A percentile compares a stretch with the other conserved stretches of the same genome.
These are phyloP conservation scores for Saxispiralis lemnorum DNA, from an alignment of 495 filamentous ascomycete species.

Conservation along the genomic window DNA sequence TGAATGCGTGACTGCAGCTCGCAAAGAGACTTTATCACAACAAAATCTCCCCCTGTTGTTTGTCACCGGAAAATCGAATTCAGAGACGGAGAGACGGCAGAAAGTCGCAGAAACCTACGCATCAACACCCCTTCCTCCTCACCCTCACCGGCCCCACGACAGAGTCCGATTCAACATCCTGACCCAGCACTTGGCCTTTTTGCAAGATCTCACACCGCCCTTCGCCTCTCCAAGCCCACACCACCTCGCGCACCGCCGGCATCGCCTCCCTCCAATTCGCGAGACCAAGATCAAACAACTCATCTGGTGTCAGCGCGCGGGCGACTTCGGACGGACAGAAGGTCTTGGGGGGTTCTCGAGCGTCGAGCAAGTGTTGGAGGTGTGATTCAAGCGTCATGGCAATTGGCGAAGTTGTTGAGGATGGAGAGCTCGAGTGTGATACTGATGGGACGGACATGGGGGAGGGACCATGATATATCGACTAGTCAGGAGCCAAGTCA, in stretches of 20 bases:
- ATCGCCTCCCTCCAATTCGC: conserved; percentile 29
- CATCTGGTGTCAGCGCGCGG: conserved; percentile 22
- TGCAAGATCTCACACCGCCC: conserved; percentile 33
- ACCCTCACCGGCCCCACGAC: too few species aligned
- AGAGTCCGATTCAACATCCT: conserved; percentile 6
- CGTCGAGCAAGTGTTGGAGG: conserved; percentile 9
- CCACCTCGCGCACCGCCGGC: conserved; percentile 24
- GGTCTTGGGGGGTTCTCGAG: conserved; percentile 27
- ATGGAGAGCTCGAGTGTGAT: background rate
- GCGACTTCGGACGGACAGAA: conserved; percentile 35
- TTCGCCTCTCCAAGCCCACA: conserved; percentile 21
- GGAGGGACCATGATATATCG: too few species aligned
- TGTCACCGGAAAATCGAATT: too few species aligned
- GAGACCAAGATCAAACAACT: conserved; percentile 21
- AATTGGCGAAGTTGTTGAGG: too few species aligned
- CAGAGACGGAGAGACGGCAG: too few species aligned
- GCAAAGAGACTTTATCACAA: too few species aligned
- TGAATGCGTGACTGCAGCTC: too few species aligned
- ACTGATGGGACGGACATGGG: background rate
- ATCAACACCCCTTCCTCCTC: too few species aligned
- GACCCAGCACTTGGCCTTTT: conserved; percentile 24
- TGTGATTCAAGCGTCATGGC: conserved; percentile 4
- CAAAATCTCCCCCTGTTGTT: too few species aligned
- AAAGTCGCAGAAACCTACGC: too few species aligned
- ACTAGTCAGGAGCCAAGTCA: background rate